Evolutionary conservation across 2,329 filamentous ascomycete species (phyloP), one percentile per base, ranked within the genome.

Genomic region (Neofusicoccum sp.): DNA sequence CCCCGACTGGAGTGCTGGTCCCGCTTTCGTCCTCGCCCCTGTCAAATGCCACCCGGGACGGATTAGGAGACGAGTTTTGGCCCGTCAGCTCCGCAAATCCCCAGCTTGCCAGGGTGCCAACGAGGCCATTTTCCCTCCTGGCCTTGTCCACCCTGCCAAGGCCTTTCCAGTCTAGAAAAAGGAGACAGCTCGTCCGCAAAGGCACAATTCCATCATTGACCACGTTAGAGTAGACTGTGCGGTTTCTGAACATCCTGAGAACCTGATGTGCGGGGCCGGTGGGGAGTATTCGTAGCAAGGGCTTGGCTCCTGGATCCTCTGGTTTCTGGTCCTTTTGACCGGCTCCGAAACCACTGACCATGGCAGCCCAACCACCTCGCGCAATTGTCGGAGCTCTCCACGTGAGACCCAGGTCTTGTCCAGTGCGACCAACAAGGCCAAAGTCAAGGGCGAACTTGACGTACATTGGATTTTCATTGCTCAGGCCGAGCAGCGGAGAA

Each of bases 151-250:
- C 95, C 40, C 91, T 88, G 4, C 89, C 93, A 3, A 99, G 79
- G 0, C 95, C 95, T 75, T 93, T 89, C 95, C 95, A 99, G 72
- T 99, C 95, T 1, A 99, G 79, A 70, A 99, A 99, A 5, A 99
- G 78, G n/a, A 99, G 80, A 73, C 93, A 99, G 64, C 93, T 98
- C 4, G 95, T 99, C 24, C 95, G 86, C 34, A 99, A 78, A 2
- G 95, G 95, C 4, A 99, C 95, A 66, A 99, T 97, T 3, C 93
- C 93, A 75, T 98, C 93, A 70, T 98, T 98, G 66, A 98, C 93
- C 11, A 98, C 93, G 69, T 98, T 98, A 1, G 93, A 96, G 73
- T 98, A 98, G 1, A 97, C 82, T 0, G 95, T 98, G 14, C 93
- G 84, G 72, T 96, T 96, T 24, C 91, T 83, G 73, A 98, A 98